Conservation (phyloP, 108 stramenopile species). For the Skeletonema grethae region DNA sequence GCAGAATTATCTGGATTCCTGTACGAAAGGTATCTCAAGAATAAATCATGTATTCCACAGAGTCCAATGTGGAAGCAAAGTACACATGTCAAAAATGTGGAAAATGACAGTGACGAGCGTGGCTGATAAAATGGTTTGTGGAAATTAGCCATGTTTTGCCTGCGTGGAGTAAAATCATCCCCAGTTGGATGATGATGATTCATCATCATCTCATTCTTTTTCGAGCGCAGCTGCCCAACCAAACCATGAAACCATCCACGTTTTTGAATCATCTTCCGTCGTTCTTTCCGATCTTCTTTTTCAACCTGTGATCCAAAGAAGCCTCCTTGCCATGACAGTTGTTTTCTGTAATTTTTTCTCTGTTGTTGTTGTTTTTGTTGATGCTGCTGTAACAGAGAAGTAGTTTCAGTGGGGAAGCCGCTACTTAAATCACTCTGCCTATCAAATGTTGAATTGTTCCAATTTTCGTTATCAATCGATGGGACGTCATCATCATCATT, state of each 20-base stretch:
- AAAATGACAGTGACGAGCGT: slow-evolving; percentile 9
- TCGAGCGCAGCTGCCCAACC: slow-evolving; percentile 1
- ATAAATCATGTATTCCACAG: slow-evolving; percentile 49
- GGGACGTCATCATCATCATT: slow-evolving; percentile 51
- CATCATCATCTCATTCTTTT: not conserved
- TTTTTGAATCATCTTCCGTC: slow-evolving; percentile 28
- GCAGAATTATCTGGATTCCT: slow-evolving; percentile 22
- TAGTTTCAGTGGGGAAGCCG: slow-evolving; percentile 30
- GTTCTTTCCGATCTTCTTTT: slow-evolving; percentile 44
- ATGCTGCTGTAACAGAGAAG: slow-evolving; percentile 24
- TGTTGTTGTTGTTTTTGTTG: not conserved
- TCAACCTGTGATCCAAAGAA: slow-evolving; percentile 49
- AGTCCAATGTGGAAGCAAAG: slow-evolving; percentile 42
- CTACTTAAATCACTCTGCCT: slow-evolving; percentile 5
- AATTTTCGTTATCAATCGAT: slow-evolving; percentile 36
- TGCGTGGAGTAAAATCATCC: slow-evolving; percentile 15
- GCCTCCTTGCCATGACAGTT: slow-evolving; percentile 42
- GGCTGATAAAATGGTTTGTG: not conserved
- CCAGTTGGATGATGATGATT: slow-evolving; percentile 32
- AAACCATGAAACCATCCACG: slow-evolving; percentile 31
- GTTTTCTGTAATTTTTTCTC: not conserved
- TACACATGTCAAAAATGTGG: slow-evolving; percentile 19
- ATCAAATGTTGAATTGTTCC: slow-evolving; percentile 11
- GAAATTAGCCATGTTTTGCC: not conserved
- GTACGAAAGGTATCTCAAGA: slow-evolving; percentile 40